Percentiles rank a stretch among this genome's conserved stretches.
phyloP scores from a whole-genome alignment of 2,329 filamentous ascomycete genomes.

The Fusarium pininemorale region DNA sequence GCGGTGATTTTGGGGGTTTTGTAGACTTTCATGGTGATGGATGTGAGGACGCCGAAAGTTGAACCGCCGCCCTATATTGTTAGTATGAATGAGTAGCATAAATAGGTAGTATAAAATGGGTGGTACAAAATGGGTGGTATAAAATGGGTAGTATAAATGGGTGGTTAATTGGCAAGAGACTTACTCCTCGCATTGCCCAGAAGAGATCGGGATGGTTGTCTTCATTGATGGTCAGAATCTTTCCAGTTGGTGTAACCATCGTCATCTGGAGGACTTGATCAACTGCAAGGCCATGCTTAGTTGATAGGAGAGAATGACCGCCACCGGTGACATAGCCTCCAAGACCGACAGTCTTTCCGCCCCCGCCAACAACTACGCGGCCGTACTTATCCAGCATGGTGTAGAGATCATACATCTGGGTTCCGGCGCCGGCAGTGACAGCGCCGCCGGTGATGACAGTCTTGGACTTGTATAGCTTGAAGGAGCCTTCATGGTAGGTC shows the following conservation, averaged over 20 bases:
- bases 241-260: slow-evolving; percentile 62
- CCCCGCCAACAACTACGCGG: slow-evolving; percentile 63
- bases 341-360: slow-evolving; percentile 63
- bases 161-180: slow-evolving; percentile 22
- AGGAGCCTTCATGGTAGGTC: slow-evolving; percentile 49
- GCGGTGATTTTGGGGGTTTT: slow-evolving; percentile 50
- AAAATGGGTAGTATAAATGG: background rate
- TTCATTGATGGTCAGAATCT: slow-evolving; percentile 61
- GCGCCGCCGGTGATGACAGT: slow-evolving; percentile 56
- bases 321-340: slow-evolving; percentile 70
- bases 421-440: slow-evolving; percentile 63
- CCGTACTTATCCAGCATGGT: slow-evolving; percentile 54
- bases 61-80: slow-evolving; percentile 61
- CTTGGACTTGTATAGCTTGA: slow-evolving; percentile 54
- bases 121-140: background rate
- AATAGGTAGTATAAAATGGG: background rate
- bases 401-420: slow-evolving; percentile 61
- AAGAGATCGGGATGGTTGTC: slow-evolving; percentile 66
- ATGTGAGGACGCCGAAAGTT: slow-evolving; percentile 69
- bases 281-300: slow-evolving; percentile 66
- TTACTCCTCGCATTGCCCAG: slow-evolving; percentile 69
- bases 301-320: slow-evolving; percentile 64
- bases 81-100: background rate
- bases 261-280: slow-evolving; percentile 70
- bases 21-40: slow-evolving; percentile 64